These are phyloP conservation scores for Talaromyces sp. DNA, from an alignment of 2,329 filamentous ascomycete species.

Conservation along the genomic window DNA sequence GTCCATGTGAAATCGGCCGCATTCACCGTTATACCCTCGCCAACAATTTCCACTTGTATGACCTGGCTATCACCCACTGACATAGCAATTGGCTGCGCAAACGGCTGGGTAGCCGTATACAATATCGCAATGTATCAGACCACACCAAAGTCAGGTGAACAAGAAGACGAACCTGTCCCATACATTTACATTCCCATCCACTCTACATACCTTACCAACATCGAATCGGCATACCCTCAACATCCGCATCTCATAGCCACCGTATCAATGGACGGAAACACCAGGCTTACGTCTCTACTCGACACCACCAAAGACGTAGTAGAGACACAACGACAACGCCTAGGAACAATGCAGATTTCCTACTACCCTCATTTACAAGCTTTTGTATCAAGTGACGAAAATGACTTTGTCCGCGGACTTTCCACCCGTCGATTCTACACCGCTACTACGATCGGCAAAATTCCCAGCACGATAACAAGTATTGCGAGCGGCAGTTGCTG, in stretches of 20 bases:
- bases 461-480: constrained; percentile 39
- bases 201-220: constrained; percentile 39
- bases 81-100: constrained; percentile 56
- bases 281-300: constrained; percentile 55
- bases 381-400: constrained; percentile 56
- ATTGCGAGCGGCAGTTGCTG: constrained; percentile 39
- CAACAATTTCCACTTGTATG: constrained; percentile 56
- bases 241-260: constrained; percentile 54
- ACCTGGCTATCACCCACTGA: constrained; percentile 58
- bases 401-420: constrained; percentile 50
- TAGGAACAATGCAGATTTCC: constrained; percentile 49
- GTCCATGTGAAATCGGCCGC: constrained; percentile 49
- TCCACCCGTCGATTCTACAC: constrained; percentile 55
- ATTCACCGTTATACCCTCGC: constrained; percentile 49
- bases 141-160: constrained; percentile 8
- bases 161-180: constrained; percentile 27
- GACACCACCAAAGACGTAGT: constrained; percentile 47
- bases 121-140: constrained; percentile 35
- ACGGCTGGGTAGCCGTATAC: constrained; percentile 58
- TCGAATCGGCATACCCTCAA: constrained; percentile 53
- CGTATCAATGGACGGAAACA: constrained; percentile 55
- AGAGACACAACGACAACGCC: constrained; percentile 50
- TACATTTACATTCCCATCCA: constrained; percentile 41
- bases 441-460: constrained; percentile 49
- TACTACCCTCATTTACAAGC: constrained; percentile 58